Evolutionary conservation across 192 early-diverging fungal species (phyloP).

Genomic region (Entrophospora sp.): DNA sequence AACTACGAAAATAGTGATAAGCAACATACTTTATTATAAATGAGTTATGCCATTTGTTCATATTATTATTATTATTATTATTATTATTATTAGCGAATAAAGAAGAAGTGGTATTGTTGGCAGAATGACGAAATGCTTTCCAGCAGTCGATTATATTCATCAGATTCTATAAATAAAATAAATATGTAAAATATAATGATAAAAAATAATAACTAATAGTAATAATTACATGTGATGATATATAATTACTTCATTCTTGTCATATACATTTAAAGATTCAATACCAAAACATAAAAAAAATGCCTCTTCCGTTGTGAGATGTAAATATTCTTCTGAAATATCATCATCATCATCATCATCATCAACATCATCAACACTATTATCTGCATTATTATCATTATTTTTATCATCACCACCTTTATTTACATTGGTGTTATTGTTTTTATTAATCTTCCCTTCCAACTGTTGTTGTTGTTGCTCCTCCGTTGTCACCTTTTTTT

Average conservation of each 20-base stretch:
- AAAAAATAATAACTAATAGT: background rate
- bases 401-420: too few relatives aligned
- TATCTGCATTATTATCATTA: background rate
- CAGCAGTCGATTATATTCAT: constrained; percentile 34
- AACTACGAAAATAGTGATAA: constrained; percentile 74
- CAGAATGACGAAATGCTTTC: constrained; percentile 21
- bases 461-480: background rate
- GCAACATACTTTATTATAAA: constrained; percentile 65
- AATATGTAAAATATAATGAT: background rate
- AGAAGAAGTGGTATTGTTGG: background rate
- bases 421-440: too few relatives aligned
- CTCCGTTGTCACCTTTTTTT: background rate
- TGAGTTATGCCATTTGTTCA: constrained; percentile 21
- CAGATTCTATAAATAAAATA: background rate
- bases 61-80: background rate
- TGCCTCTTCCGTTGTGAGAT: constrained; percentile 63
- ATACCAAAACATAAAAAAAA: constrained; percentile 61
- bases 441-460: background rate
- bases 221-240: background rate
- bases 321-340: constrained; percentile 43
- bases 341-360: background rate
- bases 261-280: constrained; percentile 40
- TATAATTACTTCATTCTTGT: constrained; percentile 20
- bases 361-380: constrained; percentile 4
- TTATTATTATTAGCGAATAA: background rate